Conservation (phyloP, 1,139 yeast species). For the Candida sojae region DNA sequence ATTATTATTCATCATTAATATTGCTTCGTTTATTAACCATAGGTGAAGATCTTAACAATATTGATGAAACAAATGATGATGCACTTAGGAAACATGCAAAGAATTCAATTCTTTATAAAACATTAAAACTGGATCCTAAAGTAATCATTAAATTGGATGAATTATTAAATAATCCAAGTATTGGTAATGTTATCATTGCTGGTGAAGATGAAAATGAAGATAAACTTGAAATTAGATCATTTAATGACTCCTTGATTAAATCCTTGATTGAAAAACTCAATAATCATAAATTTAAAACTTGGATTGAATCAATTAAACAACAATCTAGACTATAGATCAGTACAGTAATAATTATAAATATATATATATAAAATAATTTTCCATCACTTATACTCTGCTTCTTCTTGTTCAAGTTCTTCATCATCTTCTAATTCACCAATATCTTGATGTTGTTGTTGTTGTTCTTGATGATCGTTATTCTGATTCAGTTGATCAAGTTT, state of each 20-base stretch:
- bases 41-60: conserved; percentile 25
- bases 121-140: conserved; percentile 25
- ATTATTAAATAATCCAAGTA: conserved; percentile 7
- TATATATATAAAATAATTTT: no score
- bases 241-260: conserved; percentile 18
- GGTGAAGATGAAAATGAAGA: conserved; percentile 13
- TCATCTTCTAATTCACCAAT: conserved; percentile 5
- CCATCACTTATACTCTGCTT: not conserved
- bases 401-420: not conserved
- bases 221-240: conserved; percentile 13
- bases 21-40: conserved; percentile 65
- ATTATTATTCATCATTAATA: conserved; percentile 32
- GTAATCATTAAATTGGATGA: conserved; percentile 14
- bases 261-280: conserved; percentile 16
- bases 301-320: conserved; percentile 30
- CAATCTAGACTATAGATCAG: conserved; percentile 12
- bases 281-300: conserved; percentile 22
- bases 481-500: conserved; percentile 40
- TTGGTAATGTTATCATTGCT: not conserved
- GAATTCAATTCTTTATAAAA: conserved; percentile 49
- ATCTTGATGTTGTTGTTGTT: conserved; percentile 11
- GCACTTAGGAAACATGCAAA: conserved; percentile 39
- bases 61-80: conserved; percentile 35
- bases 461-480: conserved; percentile 5
- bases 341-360: no score